These are phyloP conservation scores for Linum trigynum DNA, from an alignment of 345 rosid genomes.

Conservation along the genomic window DNA sequence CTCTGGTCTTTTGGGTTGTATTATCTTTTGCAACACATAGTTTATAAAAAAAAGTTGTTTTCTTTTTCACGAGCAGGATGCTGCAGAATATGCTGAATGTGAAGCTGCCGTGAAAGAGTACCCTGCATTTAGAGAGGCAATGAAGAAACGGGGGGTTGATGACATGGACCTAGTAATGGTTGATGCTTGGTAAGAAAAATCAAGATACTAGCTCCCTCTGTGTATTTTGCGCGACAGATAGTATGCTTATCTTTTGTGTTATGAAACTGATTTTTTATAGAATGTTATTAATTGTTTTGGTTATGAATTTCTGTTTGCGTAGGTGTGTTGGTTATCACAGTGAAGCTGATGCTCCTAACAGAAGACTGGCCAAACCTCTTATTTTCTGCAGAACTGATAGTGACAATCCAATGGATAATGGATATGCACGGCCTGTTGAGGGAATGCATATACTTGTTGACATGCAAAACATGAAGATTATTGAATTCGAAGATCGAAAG, in stretches of 20 bases:
- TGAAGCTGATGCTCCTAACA: constrained; percentile 73
- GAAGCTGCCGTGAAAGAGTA: constrained; percentile 82
- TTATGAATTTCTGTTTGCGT: constrained; percentile 13
- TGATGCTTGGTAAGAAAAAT: constrained; percentile 57
- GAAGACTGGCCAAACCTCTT: constrained; percentile 84
- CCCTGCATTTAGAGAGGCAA: constrained; percentile 71
- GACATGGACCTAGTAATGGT: constrained; percentile 96
- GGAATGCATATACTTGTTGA: constrained; percentile 77
- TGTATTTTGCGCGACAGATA: neutral
- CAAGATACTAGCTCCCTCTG: neutral
- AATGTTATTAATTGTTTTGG: constrained; percentile 3
- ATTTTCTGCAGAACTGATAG: constrained; percentile 89
- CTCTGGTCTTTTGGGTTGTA: neutral
- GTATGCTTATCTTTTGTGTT: constrained; percentile 5
- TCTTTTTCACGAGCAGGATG: constrained; percentile 41
- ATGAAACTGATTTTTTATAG: neutral
- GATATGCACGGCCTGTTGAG: constrained; percentile 92
- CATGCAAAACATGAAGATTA: constrained; percentile 83
- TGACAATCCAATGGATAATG: constrained; percentile 94
- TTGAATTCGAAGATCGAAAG: constrained; percentile 82
- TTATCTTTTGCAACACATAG: neutral
- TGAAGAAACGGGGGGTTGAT: constrained; percentile 83
- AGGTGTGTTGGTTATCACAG: constrained; percentile 85
- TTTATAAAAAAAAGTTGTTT: no score
- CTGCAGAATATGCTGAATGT: constrained; percentile 81